A percentile compares a stretch with the other conserved stretches of the same genome.
Conservation (phyloP, 2,329 filamentous ascomycete genomes). For the Thielaviopsis populi region DNA sequence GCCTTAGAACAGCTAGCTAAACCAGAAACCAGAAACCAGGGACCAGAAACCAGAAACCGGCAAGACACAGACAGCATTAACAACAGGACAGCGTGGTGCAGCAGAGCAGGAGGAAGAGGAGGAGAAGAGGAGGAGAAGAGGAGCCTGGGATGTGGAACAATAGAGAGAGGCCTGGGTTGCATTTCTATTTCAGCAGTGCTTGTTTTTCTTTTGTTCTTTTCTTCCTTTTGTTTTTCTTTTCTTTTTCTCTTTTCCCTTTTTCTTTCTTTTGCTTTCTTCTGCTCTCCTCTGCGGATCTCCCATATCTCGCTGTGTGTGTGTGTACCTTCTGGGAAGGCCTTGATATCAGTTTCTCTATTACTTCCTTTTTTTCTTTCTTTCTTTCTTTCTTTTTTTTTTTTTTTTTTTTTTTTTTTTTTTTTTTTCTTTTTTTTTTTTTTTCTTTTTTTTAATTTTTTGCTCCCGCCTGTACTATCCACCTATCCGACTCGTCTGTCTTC, state of each 20-base stretch:
- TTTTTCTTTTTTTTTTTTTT: neutral
- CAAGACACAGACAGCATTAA: neutral
- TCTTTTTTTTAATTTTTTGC: neutral
- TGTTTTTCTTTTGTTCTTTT: neutral
- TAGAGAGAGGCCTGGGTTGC: neutral
- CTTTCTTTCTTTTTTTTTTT: no score
- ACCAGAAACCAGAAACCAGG: no score
- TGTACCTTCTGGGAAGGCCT: slow-evolving; percentile 10
- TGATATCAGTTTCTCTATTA: neutral
- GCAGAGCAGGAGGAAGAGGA: neutral
- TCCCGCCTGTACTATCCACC: neutral
- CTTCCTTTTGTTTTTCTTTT: neutral
- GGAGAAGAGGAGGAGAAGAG: neutral
- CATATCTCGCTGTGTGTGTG: neutral
- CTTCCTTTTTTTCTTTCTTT: no score
- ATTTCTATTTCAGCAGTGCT: slow-evolving; percentile 7
- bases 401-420: neutral
- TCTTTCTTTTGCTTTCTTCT: neutral
- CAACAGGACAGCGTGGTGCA: neutral
- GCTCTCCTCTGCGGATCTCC: neutral
- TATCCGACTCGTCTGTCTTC: no score
- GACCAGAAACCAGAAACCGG: neutral
- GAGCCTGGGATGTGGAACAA: neutral
- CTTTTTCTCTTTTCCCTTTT: neutral
- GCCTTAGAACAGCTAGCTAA: neutral